A percentile compares a stretch with the other conserved stretches of the same genome.
These are phyloP conservation scores for Didymellaceae sp. DNA, from an alignment of 2,329 filamentous ascomycete genomes.

Conservation along the genomic window DNA sequence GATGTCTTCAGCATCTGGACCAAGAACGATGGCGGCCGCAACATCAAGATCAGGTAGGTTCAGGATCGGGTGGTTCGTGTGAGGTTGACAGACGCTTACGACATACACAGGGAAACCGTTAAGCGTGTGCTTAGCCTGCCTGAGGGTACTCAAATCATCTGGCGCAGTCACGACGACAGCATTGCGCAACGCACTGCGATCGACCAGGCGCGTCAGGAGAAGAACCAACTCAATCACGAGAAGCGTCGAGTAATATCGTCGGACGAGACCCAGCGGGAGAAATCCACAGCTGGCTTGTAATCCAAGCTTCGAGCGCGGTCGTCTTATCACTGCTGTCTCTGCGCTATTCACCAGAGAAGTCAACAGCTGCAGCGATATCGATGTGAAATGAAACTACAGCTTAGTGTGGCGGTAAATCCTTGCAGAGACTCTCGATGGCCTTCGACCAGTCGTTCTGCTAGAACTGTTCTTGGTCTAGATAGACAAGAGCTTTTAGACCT, in stretches of 20 bases:
- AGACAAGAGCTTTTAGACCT: too few relatives aligned
- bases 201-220: slow-evolving; percentile 90
- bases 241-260: slow-evolving; percentile 52
- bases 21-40: slow-evolving; percentile 87
- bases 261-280: slow-evolving; percentile 45
- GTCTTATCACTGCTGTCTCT: slow-evolving; percentile 13
- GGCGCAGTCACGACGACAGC: slow-evolving; percentile 95
- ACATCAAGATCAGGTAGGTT: slow-evolving; percentile 91
- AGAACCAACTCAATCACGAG: slow-evolving; percentile 58
- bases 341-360: not conserved
- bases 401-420: too few relatives aligned
- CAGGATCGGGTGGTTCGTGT: not conserved
- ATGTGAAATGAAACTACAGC: too few relatives aligned
- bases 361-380: not conserved
- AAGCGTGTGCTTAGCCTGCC: slow-evolving; percentile 88
- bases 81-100: slow-evolving; percentile 23
- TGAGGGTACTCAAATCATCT: slow-evolving; percentile 86
- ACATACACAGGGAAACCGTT: slow-evolving; percentile 77
- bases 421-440: too few relatives aligned
- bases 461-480: too few relatives aligned
- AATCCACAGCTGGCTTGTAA: slow-evolving; percentile 36
- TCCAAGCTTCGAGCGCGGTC: slow-evolving; percentile 14
- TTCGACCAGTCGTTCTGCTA: too few relatives aligned
- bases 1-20: slow-evolving; percentile 99
- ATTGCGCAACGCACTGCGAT: slow-evolving; percentile 91